These are phyloP conservation scores for Yarrowia deformans DNA, from an alignment of 805 yeast species.

Conservation along the genomic window DNA sequence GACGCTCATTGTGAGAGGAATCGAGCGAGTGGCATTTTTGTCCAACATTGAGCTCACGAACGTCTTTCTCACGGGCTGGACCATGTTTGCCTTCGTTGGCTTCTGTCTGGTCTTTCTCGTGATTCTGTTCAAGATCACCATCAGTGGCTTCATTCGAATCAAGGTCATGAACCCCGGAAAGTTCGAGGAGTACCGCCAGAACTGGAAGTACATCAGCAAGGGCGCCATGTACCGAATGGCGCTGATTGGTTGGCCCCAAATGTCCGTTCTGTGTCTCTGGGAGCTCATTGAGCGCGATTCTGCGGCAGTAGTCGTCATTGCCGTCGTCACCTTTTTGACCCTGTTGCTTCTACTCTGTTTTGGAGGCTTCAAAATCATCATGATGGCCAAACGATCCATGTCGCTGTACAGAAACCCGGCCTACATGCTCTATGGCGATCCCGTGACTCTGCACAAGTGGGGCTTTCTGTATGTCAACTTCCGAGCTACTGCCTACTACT, in stretches of 20 bases:
- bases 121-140: conserved; percentile 70
- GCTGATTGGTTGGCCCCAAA: conserved; percentile 85
- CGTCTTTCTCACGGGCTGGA: conserved; percentile 84
- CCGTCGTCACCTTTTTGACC: conserved; percentile 70
- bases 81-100: conserved; percentile 80
- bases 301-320: conserved; percentile 80
- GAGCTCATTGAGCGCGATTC: conserved; percentile 86
- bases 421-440: conserved; percentile 85
- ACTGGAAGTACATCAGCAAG: conserved; percentile 85
- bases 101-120: conserved; percentile 61
- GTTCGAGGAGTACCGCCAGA: conserved; percentile 76
- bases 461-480: conserved; percentile 94
- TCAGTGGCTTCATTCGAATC: conserved; percentile 69
- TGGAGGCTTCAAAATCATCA: conserved; percentile 76
- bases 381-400: conserved; percentile 75
- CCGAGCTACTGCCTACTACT: conserved; percentile 86
- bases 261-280: conserved; percentile 84
- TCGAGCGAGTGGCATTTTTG: conserved; percentile 86
- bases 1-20: conserved; percentile 85
- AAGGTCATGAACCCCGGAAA: conserved; percentile 66
- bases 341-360: conserved; percentile 66
- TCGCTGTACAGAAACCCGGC: conserved; percentile 88
- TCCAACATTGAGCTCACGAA: conserved; percentile 87
- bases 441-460: conserved; percentile 77
- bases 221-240: conserved; percentile 88